Evolutionary conservation across 495 filamentous ascomycete genomes (phyloP).

Genomic region (Xeromyces bisporus): DNA sequence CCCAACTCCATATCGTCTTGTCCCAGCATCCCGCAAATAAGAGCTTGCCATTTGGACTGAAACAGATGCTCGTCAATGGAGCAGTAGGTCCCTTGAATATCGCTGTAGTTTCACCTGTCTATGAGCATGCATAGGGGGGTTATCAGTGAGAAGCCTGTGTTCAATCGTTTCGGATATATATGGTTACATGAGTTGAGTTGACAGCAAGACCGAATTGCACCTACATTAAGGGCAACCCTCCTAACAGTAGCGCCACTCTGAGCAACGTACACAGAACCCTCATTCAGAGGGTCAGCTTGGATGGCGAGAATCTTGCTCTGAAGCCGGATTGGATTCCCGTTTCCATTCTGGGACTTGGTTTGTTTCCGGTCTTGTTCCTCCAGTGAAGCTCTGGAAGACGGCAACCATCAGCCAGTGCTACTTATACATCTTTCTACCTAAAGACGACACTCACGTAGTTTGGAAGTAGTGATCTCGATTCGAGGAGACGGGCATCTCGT

Average conservation of each 20-base stretch:
- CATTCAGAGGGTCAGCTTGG: constrained; percentile 44
- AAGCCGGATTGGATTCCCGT: constrained; percentile 64
- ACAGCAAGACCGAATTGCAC: constrained; percentile 21
- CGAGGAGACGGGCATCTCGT: constrained; percentile 43
- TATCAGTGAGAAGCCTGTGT: neutral
- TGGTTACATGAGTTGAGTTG: constrained; percentile 1
- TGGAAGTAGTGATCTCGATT: constrained; percentile 76
- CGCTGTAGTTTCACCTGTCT: constrained; percentile 33
- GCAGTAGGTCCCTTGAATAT: constrained; percentile 58
- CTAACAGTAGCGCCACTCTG: constrained; percentile 68
- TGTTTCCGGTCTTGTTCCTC: constrained; percentile 55
- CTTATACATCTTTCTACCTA: too few relatives aligned
- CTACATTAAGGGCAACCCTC: constrained; percentile 57
- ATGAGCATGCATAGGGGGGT: constrained; percentile 1
- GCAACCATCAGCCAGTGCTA: too few relatives aligned
- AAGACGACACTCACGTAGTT: constrained; percentile 60
- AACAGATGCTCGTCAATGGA: constrained; percentile 60
- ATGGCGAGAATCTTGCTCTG: constrained; percentile 76
- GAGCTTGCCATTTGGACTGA: constrained; percentile 40
- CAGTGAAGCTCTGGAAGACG: constrained; percentile 43
- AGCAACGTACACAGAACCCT: constrained; percentile 54
- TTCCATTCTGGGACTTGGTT: constrained; percentile 63
- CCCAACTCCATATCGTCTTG: constrained; percentile 75
- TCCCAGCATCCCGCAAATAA: constrained; percentile 90
- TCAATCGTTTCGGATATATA: constrained; percentile 1